phyloP scores from a whole-genome alignment of 805 yeast genomes.

The Ogataea paraovalis region DNA sequence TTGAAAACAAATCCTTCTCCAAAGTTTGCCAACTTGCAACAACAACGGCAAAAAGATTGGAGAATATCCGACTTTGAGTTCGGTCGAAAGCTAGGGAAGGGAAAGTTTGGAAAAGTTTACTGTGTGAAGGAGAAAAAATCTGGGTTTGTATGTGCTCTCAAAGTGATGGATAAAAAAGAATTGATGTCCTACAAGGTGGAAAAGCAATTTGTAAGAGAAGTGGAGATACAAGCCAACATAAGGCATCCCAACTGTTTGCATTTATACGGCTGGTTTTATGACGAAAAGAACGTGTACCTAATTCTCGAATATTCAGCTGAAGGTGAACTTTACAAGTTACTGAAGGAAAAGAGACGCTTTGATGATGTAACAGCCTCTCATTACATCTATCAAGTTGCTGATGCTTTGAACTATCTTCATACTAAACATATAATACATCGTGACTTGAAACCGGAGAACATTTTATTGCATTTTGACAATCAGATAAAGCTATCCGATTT shows the following conservation, averaged over 20 bases:
- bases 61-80: slow-evolving; percentile 65
- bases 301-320: slow-evolving; percentile 79
- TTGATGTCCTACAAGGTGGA: slow-evolving; percentile 71
- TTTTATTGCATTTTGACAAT: slow-evolving; percentile 71
- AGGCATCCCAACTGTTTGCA: slow-evolving; percentile 78
- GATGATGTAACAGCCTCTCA: slow-evolving; percentile 70
- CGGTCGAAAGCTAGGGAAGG: slow-evolving; percentile 85
- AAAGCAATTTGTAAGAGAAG: slow-evolving; percentile 83
- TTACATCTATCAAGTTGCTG: slow-evolving; percentile 79
- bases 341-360: slow-evolving; percentile 65
- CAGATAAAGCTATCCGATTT: slow-evolving; percentile 84
- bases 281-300: slow-evolving; percentile 72
- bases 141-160: slow-evolving; percentile 84
- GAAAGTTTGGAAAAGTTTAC: slow-evolving; percentile 90
- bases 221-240: slow-evolving; percentile 81
- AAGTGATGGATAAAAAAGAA: slow-evolving; percentile 85
- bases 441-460: slow-evolving; percentile 93
- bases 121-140: slow-evolving; percentile 74
- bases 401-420: slow-evolving; percentile 76
- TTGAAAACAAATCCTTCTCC: not conserved
- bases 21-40: not conserved
- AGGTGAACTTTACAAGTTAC: slow-evolving; percentile 79
- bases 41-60: slow-evolving; percentile 19
- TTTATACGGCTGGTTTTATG: slow-evolving; percentile 82
- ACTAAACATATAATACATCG: slow-evolving; percentile 79